Evolutionary conservation across 306 rosid species (phyloP).

Genomic region (Fagus crenata): DNA sequence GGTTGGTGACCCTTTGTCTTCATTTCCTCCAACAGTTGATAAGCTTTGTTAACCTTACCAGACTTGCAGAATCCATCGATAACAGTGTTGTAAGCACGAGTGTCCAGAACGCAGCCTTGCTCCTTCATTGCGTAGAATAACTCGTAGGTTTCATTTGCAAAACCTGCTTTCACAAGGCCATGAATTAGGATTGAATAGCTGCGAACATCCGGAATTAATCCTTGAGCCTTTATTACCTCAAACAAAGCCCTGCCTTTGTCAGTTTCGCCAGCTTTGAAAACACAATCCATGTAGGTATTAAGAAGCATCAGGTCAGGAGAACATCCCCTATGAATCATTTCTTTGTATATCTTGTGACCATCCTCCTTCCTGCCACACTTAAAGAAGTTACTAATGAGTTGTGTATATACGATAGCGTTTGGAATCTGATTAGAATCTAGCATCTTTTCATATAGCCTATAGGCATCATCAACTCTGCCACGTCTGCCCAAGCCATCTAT

Average conservation of each 20-base stretch:
- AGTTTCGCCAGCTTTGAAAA: slow-evolving; percentile 78
- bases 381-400: slow-evolving; percentile 80
- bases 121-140: slow-evolving; percentile 82
- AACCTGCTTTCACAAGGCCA: slow-evolving; percentile 83
- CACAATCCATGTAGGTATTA: slow-evolving; percentile 91
- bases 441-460: slow-evolving; percentile 89
- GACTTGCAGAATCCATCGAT: slow-evolving; percentile 91
- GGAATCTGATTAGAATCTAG: slow-evolving; percentile 68
- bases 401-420: slow-evolving; percentile 67
- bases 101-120: slow-evolving; percentile 75
- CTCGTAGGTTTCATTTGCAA: slow-evolving; percentile 74
- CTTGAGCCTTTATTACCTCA: slow-evolving; percentile 68
- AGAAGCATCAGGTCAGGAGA: slow-evolving; percentile 82
- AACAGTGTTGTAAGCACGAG: slow-evolving; percentile 75
- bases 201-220: slow-evolving; percentile 67
- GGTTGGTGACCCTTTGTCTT: slow-evolving; percentile 75
- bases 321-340: slow-evolving; percentile 69
- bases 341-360: slow-evolving; percentile 92
- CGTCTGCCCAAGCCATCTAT: slow-evolving; percentile 88
- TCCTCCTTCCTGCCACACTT: slow-evolving; percentile 87
- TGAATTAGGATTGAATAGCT: slow-evolving; percentile 88
- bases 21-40: slow-evolving; percentile 93
- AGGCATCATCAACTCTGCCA: slow-evolving; percentile 81
- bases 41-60: slow-evolving; percentile 86
- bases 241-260: slow-evolving; percentile 84